Conservation (phyloP, 2,329 filamentous ascomycete genomes). For the Amphichorda felina region DNA sequence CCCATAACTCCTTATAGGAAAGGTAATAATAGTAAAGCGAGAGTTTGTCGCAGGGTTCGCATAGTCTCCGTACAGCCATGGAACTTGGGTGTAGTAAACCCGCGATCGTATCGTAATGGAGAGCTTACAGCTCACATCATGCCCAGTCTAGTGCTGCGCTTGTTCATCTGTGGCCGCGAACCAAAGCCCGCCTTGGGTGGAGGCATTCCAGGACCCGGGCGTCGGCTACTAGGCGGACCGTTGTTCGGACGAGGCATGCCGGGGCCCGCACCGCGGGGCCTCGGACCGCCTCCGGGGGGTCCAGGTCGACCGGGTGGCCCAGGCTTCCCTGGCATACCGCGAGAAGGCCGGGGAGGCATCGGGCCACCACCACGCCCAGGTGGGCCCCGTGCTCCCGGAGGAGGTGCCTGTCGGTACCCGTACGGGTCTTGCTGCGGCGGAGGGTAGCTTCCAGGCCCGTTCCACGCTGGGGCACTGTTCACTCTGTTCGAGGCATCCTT, state of each 20-base stretch:
- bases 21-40: too few relatives aligned
- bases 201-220: constrained; percentile 4
- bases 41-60: too few relatives aligned
- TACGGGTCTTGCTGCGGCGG: not conserved
- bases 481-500: constrained; percentile 59
- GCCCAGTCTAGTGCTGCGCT: constrained; percentile 48
- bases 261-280: constrained; percentile 6
- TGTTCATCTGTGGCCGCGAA: constrained; percentile 41
- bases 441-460: not conserved
- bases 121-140: constrained; percentile 32
- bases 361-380: not conserved
- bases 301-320: constrained; percentile 14
- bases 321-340: not conserved
- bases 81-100: too few relatives aligned
- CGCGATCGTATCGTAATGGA: too few relatives aligned
- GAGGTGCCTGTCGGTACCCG: not conserved
- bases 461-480: constrained; percentile 14
- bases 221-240: constrained; percentile 10
- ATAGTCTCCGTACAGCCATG: too few relatives aligned
- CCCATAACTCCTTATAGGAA: too few relatives aligned
- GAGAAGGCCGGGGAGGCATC: constrained; percentile 1
- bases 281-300: constrained; percentile 6
- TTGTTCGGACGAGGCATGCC: constrained; percentile 12
- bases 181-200: not conserved
- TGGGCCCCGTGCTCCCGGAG: constrained; percentile 1